Conservation (phyloP, 768 basidiomycete genomes). For the Mycena leptocephala region DNA sequence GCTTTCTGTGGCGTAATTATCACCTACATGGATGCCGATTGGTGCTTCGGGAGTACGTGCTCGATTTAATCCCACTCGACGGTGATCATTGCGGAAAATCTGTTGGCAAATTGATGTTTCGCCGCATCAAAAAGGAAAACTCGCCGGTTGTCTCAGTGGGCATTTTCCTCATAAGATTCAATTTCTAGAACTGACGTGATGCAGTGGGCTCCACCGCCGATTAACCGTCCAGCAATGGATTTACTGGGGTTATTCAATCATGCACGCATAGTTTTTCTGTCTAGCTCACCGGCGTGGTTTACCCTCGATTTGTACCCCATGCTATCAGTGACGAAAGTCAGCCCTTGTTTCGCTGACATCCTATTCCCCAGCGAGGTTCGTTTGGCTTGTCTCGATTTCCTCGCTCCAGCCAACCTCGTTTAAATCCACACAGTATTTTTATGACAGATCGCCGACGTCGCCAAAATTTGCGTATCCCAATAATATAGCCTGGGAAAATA, state of each 20-base stretch:
- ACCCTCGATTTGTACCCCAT: constrained; percentile 29
- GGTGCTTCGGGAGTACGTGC: background rate
- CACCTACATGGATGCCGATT: background rate
- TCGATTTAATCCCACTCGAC: background rate
- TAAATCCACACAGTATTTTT: constrained; percentile 19
- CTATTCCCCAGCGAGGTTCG: constrained; percentile 28
- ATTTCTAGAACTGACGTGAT: too few species aligned
- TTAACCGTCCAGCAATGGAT: background rate
- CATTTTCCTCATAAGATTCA: too few species aligned
- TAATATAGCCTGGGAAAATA: constrained; percentile 22
- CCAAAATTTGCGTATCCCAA: constrained; percentile 9
- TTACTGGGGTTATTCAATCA: background rate
- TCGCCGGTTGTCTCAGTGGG: too few species aligned
- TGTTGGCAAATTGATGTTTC: background rate
- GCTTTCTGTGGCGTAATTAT: background rate
- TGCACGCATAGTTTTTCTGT: background rate
- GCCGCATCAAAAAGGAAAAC: background rate
- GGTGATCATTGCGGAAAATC: background rate
- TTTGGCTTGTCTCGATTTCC: background rate
- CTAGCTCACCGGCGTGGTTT: constrained; percentile 17
- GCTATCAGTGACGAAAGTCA: constrained; percentile 17
- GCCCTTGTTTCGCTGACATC: constrained; percentile 32
- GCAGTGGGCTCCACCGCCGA: too few species aligned
- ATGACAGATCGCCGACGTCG: background rate
- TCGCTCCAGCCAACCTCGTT: background rate